phyloP scores from a whole-genome alignment of 441 rosid genomes.

The Syzygium malaccense region DNA sequence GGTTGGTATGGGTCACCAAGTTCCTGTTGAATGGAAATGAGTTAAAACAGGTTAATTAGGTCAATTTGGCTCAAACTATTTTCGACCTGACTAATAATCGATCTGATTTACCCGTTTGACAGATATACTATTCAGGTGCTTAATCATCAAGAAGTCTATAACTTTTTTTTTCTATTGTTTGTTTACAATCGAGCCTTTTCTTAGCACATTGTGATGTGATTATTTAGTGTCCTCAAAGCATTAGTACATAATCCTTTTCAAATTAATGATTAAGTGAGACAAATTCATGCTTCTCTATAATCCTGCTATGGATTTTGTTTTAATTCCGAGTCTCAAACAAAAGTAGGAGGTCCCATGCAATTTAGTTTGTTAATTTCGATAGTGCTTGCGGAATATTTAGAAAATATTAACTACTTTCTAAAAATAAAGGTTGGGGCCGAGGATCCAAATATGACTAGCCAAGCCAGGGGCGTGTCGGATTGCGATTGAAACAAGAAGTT shows the following conservation, averaged over 20 bases:
- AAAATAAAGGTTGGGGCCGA: too few species aligned
- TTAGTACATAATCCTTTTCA: not conserved
- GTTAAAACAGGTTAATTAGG: too few species aligned
- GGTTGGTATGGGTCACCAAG: too few species aligned
- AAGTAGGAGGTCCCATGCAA: not conserved
- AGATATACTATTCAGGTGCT: too few species aligned
- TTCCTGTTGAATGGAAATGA: too few species aligned
- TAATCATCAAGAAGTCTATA: not conserved
- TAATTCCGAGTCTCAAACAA: fast-evolving
- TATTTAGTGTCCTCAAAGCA: not conserved
- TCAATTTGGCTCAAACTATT: too few species aligned
- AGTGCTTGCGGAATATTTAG: not conserved
- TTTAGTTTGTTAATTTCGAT: not conserved
- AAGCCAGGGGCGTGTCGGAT: too few species aligned
- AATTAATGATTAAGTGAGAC: not conserved
- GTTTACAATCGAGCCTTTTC: not conserved
- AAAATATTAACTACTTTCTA: not conserved
- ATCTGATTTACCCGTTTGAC: fast-evolving
- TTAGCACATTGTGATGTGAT: fast-evolving
- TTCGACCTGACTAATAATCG: too few species aligned
- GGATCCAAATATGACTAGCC: too few species aligned
- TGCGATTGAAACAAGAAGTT: too few species aligned
- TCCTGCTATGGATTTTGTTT: not conserved
- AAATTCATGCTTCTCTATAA: not conserved
- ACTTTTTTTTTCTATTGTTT: not conserved